Evolutionary conservation across 108 stramenopile genomes (phyloP).

Genomic region (Skeletonema marinoi): DNA sequence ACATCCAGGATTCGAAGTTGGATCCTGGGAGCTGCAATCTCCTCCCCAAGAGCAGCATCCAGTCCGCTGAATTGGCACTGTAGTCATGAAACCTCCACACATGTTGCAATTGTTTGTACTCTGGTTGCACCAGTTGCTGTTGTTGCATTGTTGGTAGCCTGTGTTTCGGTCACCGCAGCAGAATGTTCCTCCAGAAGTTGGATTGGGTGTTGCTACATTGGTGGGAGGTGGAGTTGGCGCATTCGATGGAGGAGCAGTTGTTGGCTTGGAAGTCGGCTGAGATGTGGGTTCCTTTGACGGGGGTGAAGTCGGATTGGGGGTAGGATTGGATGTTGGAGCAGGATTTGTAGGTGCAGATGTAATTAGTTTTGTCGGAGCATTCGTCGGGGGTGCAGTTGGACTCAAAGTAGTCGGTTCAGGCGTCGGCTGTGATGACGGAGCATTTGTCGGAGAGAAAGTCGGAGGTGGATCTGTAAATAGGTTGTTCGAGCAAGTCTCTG

Average conservation of each 20-base stretch:
- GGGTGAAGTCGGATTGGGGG: neutral
- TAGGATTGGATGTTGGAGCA: too few relatives aligned
- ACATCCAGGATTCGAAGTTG: conserved; percentile 11
- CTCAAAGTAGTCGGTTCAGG: neutral
- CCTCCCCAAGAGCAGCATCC: conserved; percentile 28
- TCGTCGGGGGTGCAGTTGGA: neutral
- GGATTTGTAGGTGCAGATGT: neutral
- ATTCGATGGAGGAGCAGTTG: neutral
- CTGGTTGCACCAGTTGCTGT: conserved; percentile 7
- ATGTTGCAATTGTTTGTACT: conserved; percentile 1
- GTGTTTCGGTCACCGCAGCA: conserved; percentile 23
- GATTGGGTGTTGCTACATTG: neutral
- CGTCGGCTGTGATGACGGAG: neutral
- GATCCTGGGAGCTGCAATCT: conserved; percentile 9
- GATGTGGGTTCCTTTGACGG: neutral
- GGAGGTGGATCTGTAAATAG: neutral
- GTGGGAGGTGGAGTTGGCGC: neutral
- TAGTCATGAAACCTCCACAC: neutral
- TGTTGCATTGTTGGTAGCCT: conserved; percentile 22
- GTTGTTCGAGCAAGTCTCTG: conserved; percentile 29
- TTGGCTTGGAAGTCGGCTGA: neutral
- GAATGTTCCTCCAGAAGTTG: conserved; percentile 4
- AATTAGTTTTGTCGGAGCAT: neutral
- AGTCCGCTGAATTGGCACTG: conserved; percentile 9
- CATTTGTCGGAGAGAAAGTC: neutral